Evolutionary conservation across 2,329 filamentous ascomycete genomes (phyloP).

Genomic region (Pyrenophora teres): DNA sequence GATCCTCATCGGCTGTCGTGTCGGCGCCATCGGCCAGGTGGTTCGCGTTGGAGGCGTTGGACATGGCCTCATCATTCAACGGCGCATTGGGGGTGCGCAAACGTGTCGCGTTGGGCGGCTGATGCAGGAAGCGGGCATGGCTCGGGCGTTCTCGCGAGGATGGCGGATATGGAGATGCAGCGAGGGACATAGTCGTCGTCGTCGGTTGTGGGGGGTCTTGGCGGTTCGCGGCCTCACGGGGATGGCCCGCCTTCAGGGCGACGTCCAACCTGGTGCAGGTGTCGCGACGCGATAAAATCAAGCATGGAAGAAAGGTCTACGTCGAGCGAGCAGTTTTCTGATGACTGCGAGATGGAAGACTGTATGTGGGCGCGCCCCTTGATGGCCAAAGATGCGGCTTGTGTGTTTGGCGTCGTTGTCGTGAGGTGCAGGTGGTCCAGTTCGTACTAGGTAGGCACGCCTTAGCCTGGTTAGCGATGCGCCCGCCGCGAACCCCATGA

Average conservation of each 20-base stretch:
- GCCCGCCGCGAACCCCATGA: slow-evolving; percentile 12
- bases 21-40: slow-evolving; percentile 47
- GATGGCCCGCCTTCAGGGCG: slow-evolving; percentile 45
- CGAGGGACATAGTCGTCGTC: slow-evolving; percentile 45
- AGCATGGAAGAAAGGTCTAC: slow-evolving; percentile 46
- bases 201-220: slow-evolving; percentile 41
- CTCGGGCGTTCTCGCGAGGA: slow-evolving; percentile 49
- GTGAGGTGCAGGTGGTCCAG: slow-evolving; percentile 15
- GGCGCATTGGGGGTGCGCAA: slow-evolving; percentile 50
- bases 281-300: slow-evolving; percentile 45
- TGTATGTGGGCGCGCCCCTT: slow-evolving; percentile 35
- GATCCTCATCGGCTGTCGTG: slow-evolving; percentile 53
- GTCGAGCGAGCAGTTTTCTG: slow-evolving; percentile 32
- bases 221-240: slow-evolving; percentile 44
- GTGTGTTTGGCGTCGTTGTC: slow-evolving; percentile 15
- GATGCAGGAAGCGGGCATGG: slow-evolving; percentile 48
- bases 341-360: slow-evolving; percentile 44
- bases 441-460: slow-evolving; percentile 14
- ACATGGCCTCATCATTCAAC: slow-evolving; percentile 52
- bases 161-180: slow-evolving; percentile 46
- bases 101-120: slow-evolving; percentile 42
- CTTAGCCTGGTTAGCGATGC: slow-evolving; percentile 13
- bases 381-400: slow-evolving; percentile 42
- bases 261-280: slow-evolving; percentile 50
- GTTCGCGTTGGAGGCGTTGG: slow-evolving; percentile 46